Evolutionary conservation across 2,329 filamentous ascomycete species (phyloP), one percentile per base, ranked within the genome.

Genomic region (Neopestalotiopsis clavispora): DNA sequence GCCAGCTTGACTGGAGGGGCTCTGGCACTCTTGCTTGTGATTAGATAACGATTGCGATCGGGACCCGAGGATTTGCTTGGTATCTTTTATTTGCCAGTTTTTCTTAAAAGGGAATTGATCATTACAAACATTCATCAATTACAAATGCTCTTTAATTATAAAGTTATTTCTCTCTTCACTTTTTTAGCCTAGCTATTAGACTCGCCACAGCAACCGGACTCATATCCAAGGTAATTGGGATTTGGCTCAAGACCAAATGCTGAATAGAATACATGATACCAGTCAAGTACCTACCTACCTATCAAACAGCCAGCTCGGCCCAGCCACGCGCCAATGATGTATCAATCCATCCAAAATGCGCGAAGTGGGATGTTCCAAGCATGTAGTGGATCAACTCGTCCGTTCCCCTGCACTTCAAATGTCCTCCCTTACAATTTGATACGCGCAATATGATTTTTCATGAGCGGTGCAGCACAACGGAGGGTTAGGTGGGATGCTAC

Each of bases 41-140:
- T 59, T 59, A 59, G 57, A 59, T 59, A 59, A 59, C n/a, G 28
- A n/a, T 57, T 10, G n/a, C 20, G 12, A 59, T 30, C 57, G 23
- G 57, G 17, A 34, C 14, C 23, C 57, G 30, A 30, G 57, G 23
- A 59, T 59, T 30, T 20, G 23, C n/a, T 17, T 10, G n/a, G 23
- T 28, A 28, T 28, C 23, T 20, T 52, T 52, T 52, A 6, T 20
- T 20, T 52, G 17, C 45, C 20, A n/a, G 17, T 23, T 52, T 20
- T 20, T 52, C 23, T 28, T 3, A 28, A 28, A 4, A 28, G 23
- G 23, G 23, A 3, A 28, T 49, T 49, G 3, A 14, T n/a, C 5
- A 52, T 52, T 52, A 52, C 45, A 52, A 52, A 52, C 45, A 9
- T 52, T n/a, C 45, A 52, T 9, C n/a, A 9, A 52, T 52, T 52